A percentile compares a stretch with the other conserved stretches of the same genome.
These are phyloP conservation scores for Camelina hispida DNA, from an alignment of 345 rosid genomes.

Conservation along the genomic window DNA sequence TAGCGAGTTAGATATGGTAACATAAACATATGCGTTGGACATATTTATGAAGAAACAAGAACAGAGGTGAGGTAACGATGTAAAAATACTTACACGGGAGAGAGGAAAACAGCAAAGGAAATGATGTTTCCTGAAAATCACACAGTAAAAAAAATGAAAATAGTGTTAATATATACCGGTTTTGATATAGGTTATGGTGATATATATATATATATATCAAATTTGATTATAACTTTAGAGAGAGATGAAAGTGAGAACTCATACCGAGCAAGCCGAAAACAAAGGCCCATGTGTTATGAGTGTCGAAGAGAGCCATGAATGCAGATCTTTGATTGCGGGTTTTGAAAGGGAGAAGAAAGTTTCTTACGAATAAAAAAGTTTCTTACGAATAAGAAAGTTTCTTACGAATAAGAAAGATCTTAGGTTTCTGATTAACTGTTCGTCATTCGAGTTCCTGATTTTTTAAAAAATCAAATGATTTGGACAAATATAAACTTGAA, in stretches of 20 bases:
- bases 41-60: constrained; percentile 21
- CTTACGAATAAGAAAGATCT: no score
- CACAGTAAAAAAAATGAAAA: constrained; percentile 6
- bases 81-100: constrained; percentile 70
- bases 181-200: constrained; percentile 28
- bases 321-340: no score
- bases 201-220: not conserved
- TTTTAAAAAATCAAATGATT: no score
- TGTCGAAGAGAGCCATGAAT: constrained; percentile 43
- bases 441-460: no score
- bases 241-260: not conserved
- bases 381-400: no score
- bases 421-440: no score
- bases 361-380: no score
- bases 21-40: not conserved
- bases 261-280: constrained; percentile 48
- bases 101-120: constrained; percentile 64
- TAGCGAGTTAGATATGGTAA: not conserved
- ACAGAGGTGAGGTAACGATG: constrained; percentile 21
- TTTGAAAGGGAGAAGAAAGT: constrained; percentile 27
- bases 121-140: constrained; percentile 61
- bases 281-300: constrained; percentile 47
- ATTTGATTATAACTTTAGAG: not conserved
- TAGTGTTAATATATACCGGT: constrained; percentile 1
- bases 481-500: no score